phyloP scores from a whole-genome alignment of 768 basidiomycete genomes.

The Leccinum imitatum region DNA sequence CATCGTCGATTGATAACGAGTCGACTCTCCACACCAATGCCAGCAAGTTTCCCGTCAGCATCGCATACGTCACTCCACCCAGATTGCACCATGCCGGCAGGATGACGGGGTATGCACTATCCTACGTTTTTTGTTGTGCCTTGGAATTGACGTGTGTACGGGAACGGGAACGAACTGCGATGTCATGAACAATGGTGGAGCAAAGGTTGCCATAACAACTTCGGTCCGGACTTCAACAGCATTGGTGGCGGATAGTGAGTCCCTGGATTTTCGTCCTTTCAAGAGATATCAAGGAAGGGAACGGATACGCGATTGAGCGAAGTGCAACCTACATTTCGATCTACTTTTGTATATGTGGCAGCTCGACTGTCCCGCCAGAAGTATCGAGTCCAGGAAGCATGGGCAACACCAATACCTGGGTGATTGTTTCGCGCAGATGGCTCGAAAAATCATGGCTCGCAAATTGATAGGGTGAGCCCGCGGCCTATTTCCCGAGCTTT shows the following conservation, averaged over 20 bases:
- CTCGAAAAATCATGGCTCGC: background rate
- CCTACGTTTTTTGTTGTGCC: no score
- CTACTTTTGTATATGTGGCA: conserved; percentile 39
- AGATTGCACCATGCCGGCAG: no score
- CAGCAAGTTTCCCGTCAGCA: conserved; percentile 5
- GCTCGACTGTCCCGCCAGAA: conserved; percentile 31
- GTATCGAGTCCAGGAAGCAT: conserved; percentile 22
- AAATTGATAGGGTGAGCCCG: conserved; percentile 48
- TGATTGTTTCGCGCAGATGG: background rate
- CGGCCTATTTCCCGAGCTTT: conserved; percentile 62
- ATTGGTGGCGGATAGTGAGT: conserved; percentile 34
- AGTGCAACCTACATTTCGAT: conserved; percentile 33
- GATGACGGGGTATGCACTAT: no score
- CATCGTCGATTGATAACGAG: no score
- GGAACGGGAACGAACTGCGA: conserved; percentile 25
- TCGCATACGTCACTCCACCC: no score
- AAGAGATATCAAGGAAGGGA: background rate
- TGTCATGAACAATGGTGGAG: conserved; percentile 29
- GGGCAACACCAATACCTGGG: conserved; percentile 21
- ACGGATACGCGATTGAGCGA: conserved; percentile 33
- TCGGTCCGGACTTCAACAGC: conserved; percentile 33
- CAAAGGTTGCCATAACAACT: conserved; percentile 29
- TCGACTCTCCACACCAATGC: conserved; percentile 27
- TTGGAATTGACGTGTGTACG: background rate
- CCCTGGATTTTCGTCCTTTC: background rate